These are phyloP conservation scores for Gymnopilus junonius DNA, from an alignment of 768 basidiomycete genomes.

Conservation along the genomic window DNA sequence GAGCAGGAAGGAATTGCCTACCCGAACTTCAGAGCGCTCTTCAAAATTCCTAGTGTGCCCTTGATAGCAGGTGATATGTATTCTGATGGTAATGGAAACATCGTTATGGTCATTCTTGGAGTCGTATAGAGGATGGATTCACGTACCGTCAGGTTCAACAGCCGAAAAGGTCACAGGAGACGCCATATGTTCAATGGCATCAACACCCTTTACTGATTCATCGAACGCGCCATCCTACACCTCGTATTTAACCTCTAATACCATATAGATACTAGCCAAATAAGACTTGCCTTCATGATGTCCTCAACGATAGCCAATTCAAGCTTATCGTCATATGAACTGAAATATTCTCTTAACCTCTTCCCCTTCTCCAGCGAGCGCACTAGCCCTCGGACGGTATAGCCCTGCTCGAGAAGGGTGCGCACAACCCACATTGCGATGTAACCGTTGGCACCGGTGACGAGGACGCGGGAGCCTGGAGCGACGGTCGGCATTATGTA, in stretches of 20 bases:
- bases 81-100: not conserved
- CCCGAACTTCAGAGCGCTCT: conserved; percentile 47
- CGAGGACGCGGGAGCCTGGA: conserved; percentile 38
- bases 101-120: too few species aligned
- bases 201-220: conserved; percentile 75
- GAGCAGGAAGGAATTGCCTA: not conserved
- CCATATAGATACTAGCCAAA: not conserved
- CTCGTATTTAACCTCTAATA: too few species aligned
- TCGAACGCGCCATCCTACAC: conserved; percentile 71
- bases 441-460: conserved; percentile 63
- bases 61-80: conserved; percentile 37
- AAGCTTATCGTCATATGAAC: conserved; percentile 57
- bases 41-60: conserved; percentile 68
- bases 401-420: conserved; percentile 61
- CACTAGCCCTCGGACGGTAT: conserved; percentile 66
- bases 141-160: conserved; percentile 42
- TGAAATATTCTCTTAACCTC: conserved; percentile 58
- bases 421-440: conserved; percentile 61
- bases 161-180: conserved; percentile 59
- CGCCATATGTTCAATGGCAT: conserved; percentile 72
- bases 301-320: conserved; percentile 73
- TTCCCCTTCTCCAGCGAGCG: conserved; percentile 62
- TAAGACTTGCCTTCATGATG: conserved; percentile 44
- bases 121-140: not conserved
- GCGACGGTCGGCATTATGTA: not conserved